Evolutionary conservation across 2,329 filamentous ascomycete species (phyloP), one percentile per base, ranked within the genome.

Genomic region (Bipolaris oryzae): DNA sequence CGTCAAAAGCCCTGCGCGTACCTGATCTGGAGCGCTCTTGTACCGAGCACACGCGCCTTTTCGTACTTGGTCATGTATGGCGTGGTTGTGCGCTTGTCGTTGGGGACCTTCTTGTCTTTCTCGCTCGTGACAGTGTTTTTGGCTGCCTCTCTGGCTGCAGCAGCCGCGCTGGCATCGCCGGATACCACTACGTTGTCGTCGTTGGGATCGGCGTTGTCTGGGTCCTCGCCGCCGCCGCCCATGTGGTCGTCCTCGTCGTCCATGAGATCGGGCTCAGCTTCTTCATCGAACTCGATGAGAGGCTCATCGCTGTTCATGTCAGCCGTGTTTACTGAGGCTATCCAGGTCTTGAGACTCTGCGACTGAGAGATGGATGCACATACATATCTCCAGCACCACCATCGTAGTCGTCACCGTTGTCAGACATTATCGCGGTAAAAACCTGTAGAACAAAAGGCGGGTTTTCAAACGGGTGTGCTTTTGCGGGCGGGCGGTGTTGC

Each of bases 51-150:
- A 73, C 95, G 88, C 62, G 95, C 95, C 69, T 89, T 87, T 83
- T 99, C 95, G 79, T 99, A 99, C 81, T 99, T 99, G 66, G 95
- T 99, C 94, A 99, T 96, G 80, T 97, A 99, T 2, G 94, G 95
- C 25, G 95, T 99, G 7, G 95, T 99, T 21, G 87, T 90, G 69
- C 95, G 87, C 79, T 96, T 86, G 65, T 93, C 90, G 66, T 91
- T 90, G 54, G 92, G 85, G 47, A 99, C 94, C 80, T 92, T 96
- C 85, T 96, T 97, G 79, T 93, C 81, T 73, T 84, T 83, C 60
- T 84, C 72, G 64, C 81, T 81, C 64, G 84, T 79, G 73, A 87
- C 81, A 31, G 83, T 83, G 61, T 86, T 87, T 60, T 81, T 80
- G 45, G 74, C 67, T 45, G 76, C 75, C 34, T 72, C 71, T 25